phyloP scores from a whole-genome alignment of 257 asterid genomes.

The Verbascum thapsus region DNA sequence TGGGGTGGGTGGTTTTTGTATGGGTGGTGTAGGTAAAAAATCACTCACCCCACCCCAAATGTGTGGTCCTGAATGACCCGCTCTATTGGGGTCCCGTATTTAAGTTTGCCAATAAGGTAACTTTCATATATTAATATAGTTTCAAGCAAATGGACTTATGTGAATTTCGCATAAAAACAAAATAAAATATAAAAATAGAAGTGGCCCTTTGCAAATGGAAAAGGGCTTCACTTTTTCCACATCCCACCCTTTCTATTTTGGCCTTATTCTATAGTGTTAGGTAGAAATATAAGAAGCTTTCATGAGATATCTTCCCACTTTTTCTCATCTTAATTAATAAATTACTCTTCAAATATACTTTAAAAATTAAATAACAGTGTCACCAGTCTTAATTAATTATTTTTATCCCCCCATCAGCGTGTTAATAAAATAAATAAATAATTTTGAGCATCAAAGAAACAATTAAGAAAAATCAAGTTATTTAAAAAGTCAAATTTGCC shows the following conservation, averaged over 20 bases:
- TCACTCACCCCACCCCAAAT: too few relatives aligned
- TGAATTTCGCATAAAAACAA: constrained; percentile 24
- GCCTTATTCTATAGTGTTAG: constrained; percentile 61
- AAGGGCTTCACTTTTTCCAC: constrained; percentile 36
- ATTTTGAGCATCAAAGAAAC: too few relatives aligned
- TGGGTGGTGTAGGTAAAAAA: too few relatives aligned
- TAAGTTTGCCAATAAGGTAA: too few relatives aligned
- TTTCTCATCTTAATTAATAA: constrained; percentile 22
- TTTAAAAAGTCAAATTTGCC: constrained; percentile 22
- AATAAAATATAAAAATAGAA: background rate
- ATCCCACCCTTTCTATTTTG: background rate
- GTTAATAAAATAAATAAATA: too few relatives aligned
- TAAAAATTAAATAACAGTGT: constrained; percentile 23
- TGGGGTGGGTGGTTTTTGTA: too few relatives aligned
- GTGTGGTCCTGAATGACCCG: too few relatives aligned
- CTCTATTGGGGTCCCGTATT: too few relatives aligned
- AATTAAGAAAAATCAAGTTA: too few relatives aligned
- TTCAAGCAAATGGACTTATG: too few relatives aligned
- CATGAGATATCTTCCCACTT: constrained; percentile 31
- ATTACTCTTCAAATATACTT: background rate
- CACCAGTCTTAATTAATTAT: constrained; percentile 20
- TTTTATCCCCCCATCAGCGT: constrained; percentile 31
- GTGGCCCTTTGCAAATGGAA: constrained; percentile 47
- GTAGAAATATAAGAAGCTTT: constrained; percentile 75
- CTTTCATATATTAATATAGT: too few relatives aligned